phyloP scores from a whole-genome alignment of 2,329 filamentous ascomycete genomes.

The Blastomyces gilchristii region DNA sequence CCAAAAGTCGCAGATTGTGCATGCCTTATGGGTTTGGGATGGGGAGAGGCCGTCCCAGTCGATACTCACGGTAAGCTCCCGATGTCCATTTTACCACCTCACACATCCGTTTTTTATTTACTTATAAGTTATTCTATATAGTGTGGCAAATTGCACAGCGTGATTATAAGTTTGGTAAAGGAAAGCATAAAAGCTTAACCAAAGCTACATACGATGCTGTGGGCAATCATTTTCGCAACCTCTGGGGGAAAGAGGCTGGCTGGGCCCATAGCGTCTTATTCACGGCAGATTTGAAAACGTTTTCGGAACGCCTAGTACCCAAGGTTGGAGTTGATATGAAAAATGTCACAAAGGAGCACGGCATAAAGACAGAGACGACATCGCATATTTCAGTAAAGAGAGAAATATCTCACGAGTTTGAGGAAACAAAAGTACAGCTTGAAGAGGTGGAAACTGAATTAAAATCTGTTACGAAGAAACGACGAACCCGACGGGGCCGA shows the following conservation, averaged over 20 bases:
- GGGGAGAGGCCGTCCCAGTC: conserved; percentile 89
- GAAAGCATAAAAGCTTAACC: conserved; percentile 73
- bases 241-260: conserved; percentile 90
- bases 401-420: conserved; percentile 10
- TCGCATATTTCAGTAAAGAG: conserved; percentile 6
- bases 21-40: conserved; percentile 89
- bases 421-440: neutral
- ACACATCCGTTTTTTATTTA: neutral
- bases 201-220: conserved; percentile 83
- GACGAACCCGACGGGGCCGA: conserved; percentile 10
- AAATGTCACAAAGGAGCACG: neutral
- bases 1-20: conserved; percentile 97
- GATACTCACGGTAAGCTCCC: conserved; percentile 63
- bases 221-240: conserved; percentile 72
- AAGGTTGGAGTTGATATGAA: conserved; percentile 25
- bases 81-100: neutral
- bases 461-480: conserved; percentile 8
- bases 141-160: conserved; percentile 97
- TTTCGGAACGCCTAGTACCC: conserved; percentile 54
- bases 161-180: conserved; percentile 84
- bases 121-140: conserved; percentile 19
- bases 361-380: neutral
- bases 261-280: conserved; percentile 98
- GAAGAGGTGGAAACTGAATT: neutral
- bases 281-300: conserved; percentile 79